A percentile compares a stretch with the other conserved stretches of the same genome.
These are phyloP conservation scores for Malbranchea zuffiana DNA, from an alignment of 2,329 filamentous ascomycete genomes.

Conservation along the genomic window DNA sequence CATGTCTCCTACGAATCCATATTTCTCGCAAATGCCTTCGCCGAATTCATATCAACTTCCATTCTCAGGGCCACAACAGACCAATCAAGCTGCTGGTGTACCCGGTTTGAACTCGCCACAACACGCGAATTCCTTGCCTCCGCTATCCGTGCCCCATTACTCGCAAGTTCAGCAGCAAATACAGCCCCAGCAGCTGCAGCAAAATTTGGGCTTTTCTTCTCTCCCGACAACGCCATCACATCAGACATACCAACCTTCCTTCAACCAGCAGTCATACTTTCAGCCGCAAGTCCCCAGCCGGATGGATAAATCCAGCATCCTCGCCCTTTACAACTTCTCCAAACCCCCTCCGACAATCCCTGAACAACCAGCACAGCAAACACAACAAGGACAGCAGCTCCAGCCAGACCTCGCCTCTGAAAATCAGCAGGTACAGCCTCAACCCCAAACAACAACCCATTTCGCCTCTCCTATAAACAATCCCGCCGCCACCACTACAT, in stretches of 20 bases:
- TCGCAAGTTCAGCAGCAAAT: constrained; percentile 11
- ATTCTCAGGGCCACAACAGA: neutral
- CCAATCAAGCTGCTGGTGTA: constrained; percentile 10
- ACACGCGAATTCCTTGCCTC: constrained; percentile 33
- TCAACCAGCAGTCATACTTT: constrained; percentile 22
- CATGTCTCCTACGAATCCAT: constrained; percentile 25
- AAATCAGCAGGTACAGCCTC: constrained; percentile 22
- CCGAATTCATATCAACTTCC: constrained; percentile 21
- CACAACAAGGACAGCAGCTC: constrained; percentile 14
- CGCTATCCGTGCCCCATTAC: constrained; percentile 22
- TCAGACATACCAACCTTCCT: constrained; percentile 4
- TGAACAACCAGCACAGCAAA: constrained; percentile 24
- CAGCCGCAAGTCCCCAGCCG: constrained; percentile 32
- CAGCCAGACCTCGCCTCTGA: constrained; percentile 19
- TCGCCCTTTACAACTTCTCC: constrained; percentile 38
- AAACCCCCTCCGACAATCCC: constrained; percentile 27
- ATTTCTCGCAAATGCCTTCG: constrained; percentile 24
- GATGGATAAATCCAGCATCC: constrained; percentile 38
- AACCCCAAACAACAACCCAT: constrained; percentile 22
- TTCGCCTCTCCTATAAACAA: constrained; percentile 15
- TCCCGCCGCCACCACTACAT: neutral
- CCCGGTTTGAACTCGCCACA: constrained; percentile 16
- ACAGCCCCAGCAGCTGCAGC: constrained; percentile 12
- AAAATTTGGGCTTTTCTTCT: constrained; percentile 9
- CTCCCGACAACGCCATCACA: constrained; percentile 7